These are phyloP conservation scores for Penicillium sp. DNA, from an alignment of 2,329 filamentous ascomycete genomes.

Conservation along the genomic window DNA sequence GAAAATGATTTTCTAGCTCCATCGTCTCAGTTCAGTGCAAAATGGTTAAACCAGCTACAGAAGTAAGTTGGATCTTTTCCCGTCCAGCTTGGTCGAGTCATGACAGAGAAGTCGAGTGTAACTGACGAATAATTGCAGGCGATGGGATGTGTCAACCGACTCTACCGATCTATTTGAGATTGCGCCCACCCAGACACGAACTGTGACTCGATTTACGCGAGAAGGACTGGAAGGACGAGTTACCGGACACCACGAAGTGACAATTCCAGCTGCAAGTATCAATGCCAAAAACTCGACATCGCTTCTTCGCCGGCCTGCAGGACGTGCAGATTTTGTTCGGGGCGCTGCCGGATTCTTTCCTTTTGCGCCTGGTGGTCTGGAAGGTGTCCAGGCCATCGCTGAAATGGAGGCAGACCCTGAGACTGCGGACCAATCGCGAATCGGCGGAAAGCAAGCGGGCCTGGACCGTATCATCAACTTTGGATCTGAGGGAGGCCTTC, in stretches of 20 bases:
- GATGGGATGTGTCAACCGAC: slow-evolving; percentile 80
- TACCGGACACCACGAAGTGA: slow-evolving; percentile 91
- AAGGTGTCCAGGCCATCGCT: slow-evolving; percentile 80
- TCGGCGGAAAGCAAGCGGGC: slow-evolving; percentile 45
- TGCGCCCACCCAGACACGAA: slow-evolving; percentile 87
- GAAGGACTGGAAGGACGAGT: slow-evolving; percentile 91
- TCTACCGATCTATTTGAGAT: slow-evolving; percentile 82
- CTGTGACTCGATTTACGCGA: slow-evolving; percentile 87
- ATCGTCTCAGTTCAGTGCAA: slow-evolving; percentile 71
- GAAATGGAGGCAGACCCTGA: slow-evolving; percentile 74
- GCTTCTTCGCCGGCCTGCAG: slow-evolving; percentile 78
- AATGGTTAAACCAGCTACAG: slow-evolving; percentile 87
- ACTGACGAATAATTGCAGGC: slow-evolving; percentile 33
- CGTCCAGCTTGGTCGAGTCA: neutral
- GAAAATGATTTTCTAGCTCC: slow-evolving; percentile 78
- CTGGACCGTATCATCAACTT: slow-evolving; percentile 87
- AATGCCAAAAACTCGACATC: slow-evolving; percentile 96
- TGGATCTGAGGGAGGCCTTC: slow-evolving; percentile 69
- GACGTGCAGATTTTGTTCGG: slow-evolving; percentile 83
- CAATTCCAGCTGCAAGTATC: slow-evolving; percentile 80
- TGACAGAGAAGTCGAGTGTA: neutral
- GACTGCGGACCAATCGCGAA: slow-evolving; percentile 47
- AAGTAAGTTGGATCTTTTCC: slow-evolving; percentile 51
- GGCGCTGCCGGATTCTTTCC: slow-evolving; percentile 93
- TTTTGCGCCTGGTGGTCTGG: slow-evolving; percentile 86